A percentile compares a stretch with the other conserved stretches of the same genome.
Evolutionary conservation across 1,139 yeast genomes (phyloP).

Genomic region (Lodderomyces beijingensis): DNA sequence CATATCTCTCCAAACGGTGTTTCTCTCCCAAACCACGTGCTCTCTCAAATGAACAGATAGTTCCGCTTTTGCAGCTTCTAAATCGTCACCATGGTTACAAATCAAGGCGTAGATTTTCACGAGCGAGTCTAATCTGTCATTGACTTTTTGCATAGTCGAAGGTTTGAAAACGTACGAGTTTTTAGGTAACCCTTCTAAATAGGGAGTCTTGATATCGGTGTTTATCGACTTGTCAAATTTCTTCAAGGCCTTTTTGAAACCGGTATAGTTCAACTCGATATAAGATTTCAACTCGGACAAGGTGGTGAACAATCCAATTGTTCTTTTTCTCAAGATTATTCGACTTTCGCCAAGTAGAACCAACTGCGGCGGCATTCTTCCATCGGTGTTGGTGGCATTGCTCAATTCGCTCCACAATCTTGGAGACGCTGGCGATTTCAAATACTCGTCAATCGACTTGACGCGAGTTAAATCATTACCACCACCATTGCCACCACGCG

Average conservation of each 20-base stretch:
- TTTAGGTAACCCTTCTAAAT: conserved; percentile 28
- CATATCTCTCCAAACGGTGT: conserved; percentile 76
- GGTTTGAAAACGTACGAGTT: conserved; percentile 33
- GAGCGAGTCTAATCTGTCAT: conserved; percentile 35
- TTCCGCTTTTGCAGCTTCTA: conserved; percentile 43
- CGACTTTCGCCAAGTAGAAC: conserved; percentile 39
- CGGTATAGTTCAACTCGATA: conserved; percentile 63
- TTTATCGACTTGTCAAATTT: conserved; percentile 64
- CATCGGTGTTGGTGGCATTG: conserved; percentile 13
- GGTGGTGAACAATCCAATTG: conserved; percentile 54
- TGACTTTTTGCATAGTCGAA: conserved; percentile 42
- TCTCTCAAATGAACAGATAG: conserved; percentile 62
- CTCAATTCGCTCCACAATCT: conserved; percentile 31
- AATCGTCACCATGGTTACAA: conserved; percentile 38
- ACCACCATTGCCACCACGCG: conserved; percentile 2
- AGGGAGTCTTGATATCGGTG: conserved; percentile 36
- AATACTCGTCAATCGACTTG: conserved; percentile 34
- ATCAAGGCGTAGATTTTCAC: conserved; percentile 38
- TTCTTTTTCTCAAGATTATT: conserved; percentile 52
- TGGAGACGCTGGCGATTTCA: conserved; percentile 37
- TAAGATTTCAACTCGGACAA: conserved; percentile 62
- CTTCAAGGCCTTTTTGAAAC: conserved; percentile 64
- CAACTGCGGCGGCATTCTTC: conserved; percentile 38
- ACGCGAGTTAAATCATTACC: conserved; percentile 17
- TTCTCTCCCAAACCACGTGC: conserved; percentile 73